phyloP scores from a whole-genome alignment of 257 asterid genomes.

The Thymus mandschuricus region DNA sequence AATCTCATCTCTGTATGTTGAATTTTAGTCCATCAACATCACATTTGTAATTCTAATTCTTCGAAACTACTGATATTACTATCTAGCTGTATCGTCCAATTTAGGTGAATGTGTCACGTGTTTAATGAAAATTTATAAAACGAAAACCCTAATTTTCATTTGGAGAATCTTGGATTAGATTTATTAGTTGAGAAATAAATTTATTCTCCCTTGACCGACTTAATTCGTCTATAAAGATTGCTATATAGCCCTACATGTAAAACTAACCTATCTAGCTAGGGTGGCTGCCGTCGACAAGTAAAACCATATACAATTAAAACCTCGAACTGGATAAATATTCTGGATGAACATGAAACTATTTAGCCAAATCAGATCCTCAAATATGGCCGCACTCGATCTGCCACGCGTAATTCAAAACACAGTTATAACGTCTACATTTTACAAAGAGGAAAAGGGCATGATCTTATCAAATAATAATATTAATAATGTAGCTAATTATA shows the following conservation, averaged over 20 bases:
- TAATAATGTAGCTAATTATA: too few relatives aligned
- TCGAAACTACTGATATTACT: background rate
- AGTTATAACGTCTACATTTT: background rate
- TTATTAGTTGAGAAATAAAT: background rate
- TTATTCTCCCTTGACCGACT: background rate
- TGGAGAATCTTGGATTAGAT: background rate
- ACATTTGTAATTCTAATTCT: too few relatives aligned
- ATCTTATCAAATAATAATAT: background rate
- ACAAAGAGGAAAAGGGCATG: background rate
- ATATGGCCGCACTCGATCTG: background rate
- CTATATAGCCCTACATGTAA: background rate
- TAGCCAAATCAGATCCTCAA: too few relatives aligned
- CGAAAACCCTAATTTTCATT: background rate
- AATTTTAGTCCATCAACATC: conserved; percentile 20
- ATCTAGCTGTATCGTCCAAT: background rate
- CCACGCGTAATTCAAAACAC: background rate
- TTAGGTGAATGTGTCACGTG: conserved; percentile 6
- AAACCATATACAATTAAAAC: too few relatives aligned
- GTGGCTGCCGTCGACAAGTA: too few relatives aligned
- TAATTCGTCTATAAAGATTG: background rate
- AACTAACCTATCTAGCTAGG: too few relatives aligned
- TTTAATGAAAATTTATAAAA: background rate
- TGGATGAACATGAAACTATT: background rate
- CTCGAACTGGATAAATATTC: too few relatives aligned
- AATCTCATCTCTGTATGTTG: background rate